These are phyloP conservation scores for Dillenia suffruticosa DNA, from an alignment of 164 flowering plant species.

Conservation along the genomic window DNA sequence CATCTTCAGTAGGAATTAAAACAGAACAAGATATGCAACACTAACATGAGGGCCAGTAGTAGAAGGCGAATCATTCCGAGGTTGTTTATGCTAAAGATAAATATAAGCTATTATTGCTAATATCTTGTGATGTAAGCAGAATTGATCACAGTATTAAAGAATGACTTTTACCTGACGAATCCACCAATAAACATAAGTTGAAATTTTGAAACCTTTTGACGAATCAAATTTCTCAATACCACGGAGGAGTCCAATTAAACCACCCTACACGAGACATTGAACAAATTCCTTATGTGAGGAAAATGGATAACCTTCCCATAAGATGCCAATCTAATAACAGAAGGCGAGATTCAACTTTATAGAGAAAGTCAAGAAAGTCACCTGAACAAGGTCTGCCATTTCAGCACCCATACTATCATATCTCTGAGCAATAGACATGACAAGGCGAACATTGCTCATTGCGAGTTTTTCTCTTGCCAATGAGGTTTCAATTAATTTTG, in stretches of 20 bases:
- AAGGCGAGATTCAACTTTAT: neutral
- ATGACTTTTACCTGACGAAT: conserved; percentile 73
- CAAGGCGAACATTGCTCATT: conserved; percentile 96
- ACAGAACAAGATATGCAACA: too few species aligned
- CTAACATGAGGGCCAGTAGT: too few species aligned
- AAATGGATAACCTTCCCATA: neutral
- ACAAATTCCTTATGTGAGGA: neutral
- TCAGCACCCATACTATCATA: conserved; percentile 89
- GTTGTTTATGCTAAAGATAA: too few species aligned
- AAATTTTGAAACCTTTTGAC: conserved; percentile 87
- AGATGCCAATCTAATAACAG: neutral
- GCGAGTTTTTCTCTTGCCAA: conserved; percentile 91
- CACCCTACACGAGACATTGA: conserved; percentile 51
- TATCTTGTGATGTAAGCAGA: too few species aligned
- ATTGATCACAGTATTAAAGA: too few species aligned
- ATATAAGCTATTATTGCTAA: too few species aligned
- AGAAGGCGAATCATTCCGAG: too few species aligned
- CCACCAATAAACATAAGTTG: conserved; percentile 99
- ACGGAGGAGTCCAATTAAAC: conserved; percentile 83
- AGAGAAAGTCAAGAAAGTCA: conserved; percentile 14
- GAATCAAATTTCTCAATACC: conserved; percentile 99
- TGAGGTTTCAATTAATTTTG: conserved; percentile 55
- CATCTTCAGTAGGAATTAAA: too few species aligned
- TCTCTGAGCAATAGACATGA: conserved; percentile 89
- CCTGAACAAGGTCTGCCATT: conserved; percentile 98